Percentiles rank a stretch among this genome's conserved stretches.
phyloP scores from a whole-genome alignment of 1,284 basidiomycete genomes.

The Ustilago hordei region DNA sequence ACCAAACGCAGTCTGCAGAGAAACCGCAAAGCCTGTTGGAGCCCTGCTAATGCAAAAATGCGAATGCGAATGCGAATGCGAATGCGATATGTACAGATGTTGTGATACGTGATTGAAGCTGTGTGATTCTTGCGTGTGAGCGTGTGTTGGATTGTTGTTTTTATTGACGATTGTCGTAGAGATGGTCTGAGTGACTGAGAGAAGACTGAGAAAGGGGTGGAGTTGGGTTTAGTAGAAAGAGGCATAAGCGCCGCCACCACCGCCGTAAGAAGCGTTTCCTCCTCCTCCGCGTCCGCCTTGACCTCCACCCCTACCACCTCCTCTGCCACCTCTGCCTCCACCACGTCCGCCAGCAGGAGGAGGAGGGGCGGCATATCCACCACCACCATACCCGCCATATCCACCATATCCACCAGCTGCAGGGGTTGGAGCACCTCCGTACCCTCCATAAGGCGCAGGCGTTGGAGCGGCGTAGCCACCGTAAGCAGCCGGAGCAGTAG shows the following conservation, averaged over 20 bases:
- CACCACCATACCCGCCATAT: slow-evolving; percentile 24
- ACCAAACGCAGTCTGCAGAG: no score
- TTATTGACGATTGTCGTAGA: no score
- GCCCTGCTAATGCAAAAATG: no score
- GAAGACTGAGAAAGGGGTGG: slow-evolving; percentile 9
- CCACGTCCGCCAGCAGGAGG: slow-evolving; percentile 2
- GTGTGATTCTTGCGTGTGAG: no score
- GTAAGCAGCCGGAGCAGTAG: slow-evolving; percentile 25
- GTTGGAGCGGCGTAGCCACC: slow-evolving; percentile 28
- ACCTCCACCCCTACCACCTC: slow-evolving; percentile 18
- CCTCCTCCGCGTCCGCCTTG: slow-evolving; percentile 11
- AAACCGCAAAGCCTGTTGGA: no score
- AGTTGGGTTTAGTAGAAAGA: slow-evolving; percentile 44
- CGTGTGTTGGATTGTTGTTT: no score
- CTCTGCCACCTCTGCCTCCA: slow-evolving; percentile 17
- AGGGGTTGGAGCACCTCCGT: slow-evolving; percentile 13
- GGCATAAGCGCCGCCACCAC: slow-evolving; percentile 39
- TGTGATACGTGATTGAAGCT: no score
- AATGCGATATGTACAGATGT: no score
- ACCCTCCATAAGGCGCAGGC: slow-evolving; percentile 32
- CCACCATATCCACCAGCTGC: slow-evolving; percentile 13
- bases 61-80: no score
- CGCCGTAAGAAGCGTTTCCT: slow-evolving; percentile 21
- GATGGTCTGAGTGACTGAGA: no score
- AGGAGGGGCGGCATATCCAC: slow-evolving; percentile 26